Conservation (phyloP, 768 basidiomycete species). For the Neoboletus magnificus region DNA sequence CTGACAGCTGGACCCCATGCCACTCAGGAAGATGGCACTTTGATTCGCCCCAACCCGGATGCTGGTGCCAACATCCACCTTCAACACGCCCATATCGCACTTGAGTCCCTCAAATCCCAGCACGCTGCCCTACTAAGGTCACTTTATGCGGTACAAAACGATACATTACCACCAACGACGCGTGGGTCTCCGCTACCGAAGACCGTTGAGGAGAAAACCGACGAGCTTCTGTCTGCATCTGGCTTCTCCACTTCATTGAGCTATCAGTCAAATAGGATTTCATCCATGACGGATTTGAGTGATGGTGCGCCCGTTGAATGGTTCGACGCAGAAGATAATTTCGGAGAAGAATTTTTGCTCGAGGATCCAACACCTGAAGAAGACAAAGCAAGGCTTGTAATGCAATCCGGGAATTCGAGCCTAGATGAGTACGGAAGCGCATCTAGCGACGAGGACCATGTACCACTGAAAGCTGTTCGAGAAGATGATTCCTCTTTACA, state of each 20-base stretch:
- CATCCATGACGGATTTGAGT: conserved; percentile 46
- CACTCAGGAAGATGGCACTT: conserved; percentile 28
- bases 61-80: conserved; percentile 22
- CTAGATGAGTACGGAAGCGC: conserved; percentile 35
- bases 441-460: conserved; percentile 46
- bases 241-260: conserved; percentile 28
- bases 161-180: conserved; percentile 20
- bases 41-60: conserved; percentile 19
- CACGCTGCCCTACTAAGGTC: conserved; percentile 50
- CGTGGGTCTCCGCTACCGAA: conserved; percentile 38
- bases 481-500: conserved; percentile 6
- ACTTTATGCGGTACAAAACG: conserved; percentile 35
- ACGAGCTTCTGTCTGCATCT: conserved; percentile 22
- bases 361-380: conserved; percentile 42
- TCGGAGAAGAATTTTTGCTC: conserved; percentile 58
- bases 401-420: conserved; percentile 42
- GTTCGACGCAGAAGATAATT: conserved; percentile 67
- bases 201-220: conserved; percentile 49
- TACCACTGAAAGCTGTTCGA: not conserved
- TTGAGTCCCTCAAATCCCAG: conserved; percentile 58
- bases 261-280: conserved; percentile 41
- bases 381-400: conserved; percentile 36
- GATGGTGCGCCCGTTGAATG: conserved; percentile 57
- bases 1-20: conserved; percentile 18
- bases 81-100: conserved; percentile 44